Evolutionary conservation across 140 eudicot genomes (phyloP).

Genomic region (Cichorium intybus): DNA sequence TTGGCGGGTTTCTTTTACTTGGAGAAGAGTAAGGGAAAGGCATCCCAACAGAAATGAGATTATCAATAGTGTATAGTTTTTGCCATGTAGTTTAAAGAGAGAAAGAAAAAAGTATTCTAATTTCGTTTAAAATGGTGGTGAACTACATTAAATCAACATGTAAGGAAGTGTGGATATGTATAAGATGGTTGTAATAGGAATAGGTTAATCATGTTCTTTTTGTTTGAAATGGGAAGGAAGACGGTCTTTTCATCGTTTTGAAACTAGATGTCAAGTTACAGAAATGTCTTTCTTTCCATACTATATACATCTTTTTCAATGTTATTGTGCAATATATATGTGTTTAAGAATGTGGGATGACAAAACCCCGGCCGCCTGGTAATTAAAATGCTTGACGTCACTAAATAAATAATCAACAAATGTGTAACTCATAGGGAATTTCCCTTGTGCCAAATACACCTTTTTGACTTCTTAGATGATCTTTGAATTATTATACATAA

Average conservation of each 20-base stretch:
- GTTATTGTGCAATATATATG: no score
- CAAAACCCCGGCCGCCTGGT: no score
- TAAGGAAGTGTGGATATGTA: background rate
- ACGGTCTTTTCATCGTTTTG: conserved; percentile 6
- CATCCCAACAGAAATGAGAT: conserved; percentile 33
- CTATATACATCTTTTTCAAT: background rate
- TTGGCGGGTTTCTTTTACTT: conserved; percentile 56
- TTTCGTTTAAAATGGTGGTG: background rate
- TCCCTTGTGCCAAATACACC: no score
- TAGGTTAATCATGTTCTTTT: background rate
- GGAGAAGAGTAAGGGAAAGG: conserved; percentile 51
- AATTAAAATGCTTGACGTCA: no score
- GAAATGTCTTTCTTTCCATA: background rate
- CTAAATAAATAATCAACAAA: no score
- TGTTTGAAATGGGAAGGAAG: background rate
- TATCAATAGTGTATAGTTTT: background rate
- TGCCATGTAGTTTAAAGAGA: background rate
- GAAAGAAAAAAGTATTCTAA: background rate
- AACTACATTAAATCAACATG: background rate
- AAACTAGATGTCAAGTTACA: background rate
- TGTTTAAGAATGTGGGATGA: no score
- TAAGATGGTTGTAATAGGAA: background rate
- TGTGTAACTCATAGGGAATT: no score
- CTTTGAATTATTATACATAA: no score
- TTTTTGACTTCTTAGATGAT: no score